Evolutionary conservation across 148 eudicot species (phyloP).

Genomic region (Cornus controversa): DNA sequence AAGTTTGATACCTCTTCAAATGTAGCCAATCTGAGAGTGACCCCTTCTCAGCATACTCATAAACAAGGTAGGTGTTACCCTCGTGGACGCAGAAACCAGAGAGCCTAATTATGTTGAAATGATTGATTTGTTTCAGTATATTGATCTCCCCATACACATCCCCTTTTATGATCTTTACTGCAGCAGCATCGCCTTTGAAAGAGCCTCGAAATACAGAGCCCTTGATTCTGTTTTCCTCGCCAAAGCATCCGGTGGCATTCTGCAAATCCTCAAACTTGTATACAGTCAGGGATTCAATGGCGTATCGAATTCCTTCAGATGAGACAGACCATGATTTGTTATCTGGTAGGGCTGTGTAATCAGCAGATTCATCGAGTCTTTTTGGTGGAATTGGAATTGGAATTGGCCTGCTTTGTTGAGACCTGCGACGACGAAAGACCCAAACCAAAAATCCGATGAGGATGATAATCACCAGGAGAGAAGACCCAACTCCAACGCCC

Average conservation of each 20-base stretch:
- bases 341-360: slow-evolving; percentile 18
- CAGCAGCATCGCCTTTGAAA: slow-evolving; percentile 73
- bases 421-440: slow-evolving; percentile 23
- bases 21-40: slow-evolving; percentile 54
- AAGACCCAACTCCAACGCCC: slow-evolving; percentile 56
- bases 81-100: slow-evolving; percentile 70
- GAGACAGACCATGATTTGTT: slow-evolving; percentile 46
- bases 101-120: slow-evolving; percentile 59
- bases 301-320: slow-evolving; percentile 45
- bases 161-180: slow-evolving; percentile 64
- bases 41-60: slow-evolving; percentile 70
- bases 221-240: slow-evolving; percentile 46
- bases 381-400: background rate
- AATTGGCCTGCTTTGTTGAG: background rate
- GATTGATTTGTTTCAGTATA: slow-evolving; percentile 64
- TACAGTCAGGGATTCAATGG: slow-evolving; percentile 54
- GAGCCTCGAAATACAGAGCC: slow-evolving; percentile 58
- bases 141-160: slow-evolving; percentile 63
- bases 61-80: slow-evolving; percentile 72
- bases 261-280: slow-evolving; percentile 57
- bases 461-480: slow-evolving; percentile 26
- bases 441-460: slow-evolving; percentile 27
- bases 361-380: slow-evolving; percentile 17
- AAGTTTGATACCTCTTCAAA: slow-evolving; percentile 12
- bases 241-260: slow-evolving; percentile 53